Base-by-base conservation (phyloP, 257 asterid species). In the Striga asiatica region DNA sequence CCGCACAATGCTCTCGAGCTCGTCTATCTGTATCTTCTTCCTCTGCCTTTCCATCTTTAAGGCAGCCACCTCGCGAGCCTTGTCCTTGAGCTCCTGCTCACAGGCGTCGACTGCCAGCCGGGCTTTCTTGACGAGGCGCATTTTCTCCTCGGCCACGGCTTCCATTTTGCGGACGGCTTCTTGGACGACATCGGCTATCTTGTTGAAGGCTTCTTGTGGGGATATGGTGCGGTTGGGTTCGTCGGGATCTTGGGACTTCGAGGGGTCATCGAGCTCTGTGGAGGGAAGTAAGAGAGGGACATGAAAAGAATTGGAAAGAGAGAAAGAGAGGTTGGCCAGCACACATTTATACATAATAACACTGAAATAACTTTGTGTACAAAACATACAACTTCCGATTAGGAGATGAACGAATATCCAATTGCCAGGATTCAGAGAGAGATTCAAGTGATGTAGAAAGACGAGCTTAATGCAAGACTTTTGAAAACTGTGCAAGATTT, bases 151-250 rank as follows among this genome's bases (percentile, higher is more conserved):
- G 0, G 92, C 83, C 2, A 84, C 96, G 43, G 73, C 67, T 75
- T 87, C 98, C 98, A 91, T 86, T 71, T 91, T 91, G 64, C 75
- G 69, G 52, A 87, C 88, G 27, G 98, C 94, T 73, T 91, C 98
- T 66, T 87, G 94, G 24, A 91, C 98, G 27, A 91, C 95, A 8
- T 81, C 98, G 4, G 96, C 96, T 45, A 87, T 91, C 72, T 51
- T 80, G 70, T 75, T 84, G 78, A 91, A 91, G 9, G 98, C 95
- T 60, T 81, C 92, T 60, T 81, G 89, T 28, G 98, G 98, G 54
- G 96, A 79, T 71, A 83, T 69, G 66, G 62, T 69, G 47, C 79
- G 79, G 10, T 81, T 74, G 23, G 76, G 73, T 58, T 86, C 98
- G 20, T 89, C 96, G 25, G 18, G 72, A 17, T 84, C 95, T 64